Percentiles rank a stretch among this genome's conserved stretches.
Evolutionary conservation across 2,329 filamentous ascomycete species (phyloP).

Genomic region (Rachicladosporium sp.): DNA sequence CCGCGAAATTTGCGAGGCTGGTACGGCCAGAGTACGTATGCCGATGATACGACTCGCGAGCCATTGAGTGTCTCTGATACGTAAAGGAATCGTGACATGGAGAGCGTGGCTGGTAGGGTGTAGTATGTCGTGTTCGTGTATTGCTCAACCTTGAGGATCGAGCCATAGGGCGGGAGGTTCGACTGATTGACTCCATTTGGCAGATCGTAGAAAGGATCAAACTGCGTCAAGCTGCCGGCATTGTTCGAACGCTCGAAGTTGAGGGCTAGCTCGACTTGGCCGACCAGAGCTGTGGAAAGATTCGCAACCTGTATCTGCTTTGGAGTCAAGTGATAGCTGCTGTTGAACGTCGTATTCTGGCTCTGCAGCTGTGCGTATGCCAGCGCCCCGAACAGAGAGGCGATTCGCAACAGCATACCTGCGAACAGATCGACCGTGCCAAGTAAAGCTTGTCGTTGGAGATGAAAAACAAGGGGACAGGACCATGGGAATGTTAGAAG

Average conservation of each 20-base stretch:
- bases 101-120: conserved; percentile 28
- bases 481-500: no score
- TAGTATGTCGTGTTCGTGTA: conserved; percentile 28
- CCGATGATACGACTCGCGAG: conserved; percentile 35
- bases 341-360: conserved; percentile 17
- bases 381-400: no score
- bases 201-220: conserved; percentile 31
- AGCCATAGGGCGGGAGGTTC: conserved; percentile 21
- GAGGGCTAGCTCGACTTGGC: conserved; percentile 15
- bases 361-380: no score
- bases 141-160: conserved; percentile 30
- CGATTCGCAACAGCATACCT: no score
- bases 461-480: no score
- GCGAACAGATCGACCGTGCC: no score
- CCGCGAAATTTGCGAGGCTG: conserved; percentile 13
- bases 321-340: conserved; percentile 10
- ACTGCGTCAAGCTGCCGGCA: conserved; percentile 11
- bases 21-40: conserved; percentile 40
- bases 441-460: no score
- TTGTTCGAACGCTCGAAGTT: conserved; percentile 19
- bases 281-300: conserved; percentile 8
- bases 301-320: conserved; percentile 12
- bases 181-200: conserved; percentile 13
- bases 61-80: conserved; percentile 35
- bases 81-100: conserved; percentile 39